Evolutionary conservation across 495 filamentous ascomycete species (phyloP), one percentile per base, ranked within the genome.

Genomic region (Lasiosphaeriaceae sp.): DNA sequence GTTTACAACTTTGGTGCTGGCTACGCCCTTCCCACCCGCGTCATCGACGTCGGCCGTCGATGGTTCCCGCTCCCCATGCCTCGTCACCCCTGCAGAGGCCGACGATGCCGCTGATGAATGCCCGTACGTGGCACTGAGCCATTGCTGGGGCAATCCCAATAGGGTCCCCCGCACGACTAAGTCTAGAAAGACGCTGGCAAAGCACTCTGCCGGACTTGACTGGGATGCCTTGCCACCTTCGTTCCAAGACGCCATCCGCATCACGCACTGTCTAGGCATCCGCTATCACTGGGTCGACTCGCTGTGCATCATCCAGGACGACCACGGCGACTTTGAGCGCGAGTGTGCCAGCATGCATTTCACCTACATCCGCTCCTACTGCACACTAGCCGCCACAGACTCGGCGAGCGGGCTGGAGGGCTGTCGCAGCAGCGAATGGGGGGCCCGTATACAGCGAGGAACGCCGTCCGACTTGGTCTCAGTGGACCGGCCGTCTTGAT

Each of bases 301-400:
- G n/a, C n/a, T n/a, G n/a, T n/a, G 16, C 24, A 52, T 52, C 49
- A 37, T 52, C 5, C 49, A 52, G 21, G 49, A 52, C 29, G 34
- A 23, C 5, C 24, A 12, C 9, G 49, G 37, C 11, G 49, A 52
- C 49, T 52, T 23, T 23, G 37, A 29, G 21, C 35, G n/a, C 20
- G 51, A 54, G 24, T 17, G 34, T n/a, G 16, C 23, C 14, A 43
- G 11, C 1, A 54, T 54, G 51, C 20, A 21, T 9, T 34, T 23
- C 7, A 37, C 45, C 22, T 54, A 54, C 24, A 12, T 9, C 14
- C 29, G 8, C 11, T 16, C 20, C 12, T n/a, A 14, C 20, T 12
- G 43, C 35, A 54, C 29, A 34, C 17, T 54, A 12, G 34, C 39
- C 2, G 51, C 51, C 12, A 14, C 35, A 22, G 51, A 19, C 0